A percentile compares a stretch with the other conserved stretches of the same genome.
These are phyloP conservation scores for Acmispon strigosus DNA, from an alignment of 306 rosid species.

Conservation along the genomic window DNA sequence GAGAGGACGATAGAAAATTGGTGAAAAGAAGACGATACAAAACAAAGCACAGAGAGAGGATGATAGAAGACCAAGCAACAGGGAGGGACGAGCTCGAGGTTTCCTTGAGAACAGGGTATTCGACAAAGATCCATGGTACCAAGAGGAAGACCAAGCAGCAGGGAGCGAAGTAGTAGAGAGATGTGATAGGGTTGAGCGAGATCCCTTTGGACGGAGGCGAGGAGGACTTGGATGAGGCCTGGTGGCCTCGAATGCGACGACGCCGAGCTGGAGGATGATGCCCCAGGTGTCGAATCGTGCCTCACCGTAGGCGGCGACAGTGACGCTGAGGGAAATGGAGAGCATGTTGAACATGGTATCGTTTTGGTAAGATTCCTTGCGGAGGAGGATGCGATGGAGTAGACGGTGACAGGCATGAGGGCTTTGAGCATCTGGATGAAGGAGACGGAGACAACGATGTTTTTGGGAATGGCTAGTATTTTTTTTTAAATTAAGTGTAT, in stretches of 20 bases:
- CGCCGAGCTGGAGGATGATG: slow-evolving; percentile 63
- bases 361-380: slow-evolving; percentile 51
- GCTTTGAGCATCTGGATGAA: slow-evolving; percentile 94
- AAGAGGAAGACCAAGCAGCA: slow-evolving; percentile 60
- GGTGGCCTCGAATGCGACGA: slow-evolving; percentile 83
- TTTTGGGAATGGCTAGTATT: too few relatives aligned
- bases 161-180: slow-evolving; percentile 73
- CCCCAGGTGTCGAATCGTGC: slow-evolving; percentile 81
- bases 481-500: too few relatives aligned
- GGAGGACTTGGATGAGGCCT: slow-evolving; percentile 78
- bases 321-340: slow-evolving; percentile 79
- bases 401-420: slow-evolving; percentile 90
- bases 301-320: slow-evolving; percentile 82
- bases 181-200: slow-evolving; percentile 74
- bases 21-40: too few relatives aligned
- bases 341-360: slow-evolving; percentile 81
- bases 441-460: slow-evolving; percentile 87
- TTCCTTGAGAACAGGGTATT: slow-evolving; percentile 55
- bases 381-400: slow-evolving; percentile 64
- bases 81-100: slow-evolving; percentile 52
- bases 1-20: too few relatives aligned
- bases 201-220: slow-evolving; percentile 83
- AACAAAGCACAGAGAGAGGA: too few relatives aligned
- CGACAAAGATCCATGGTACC: slow-evolving; percentile 71
- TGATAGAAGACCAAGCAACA: too few relatives aligned